phyloP scores from a whole-genome alignment of 2,329 filamentous ascomycete genomes.

The Knufia fluminis region DNA sequence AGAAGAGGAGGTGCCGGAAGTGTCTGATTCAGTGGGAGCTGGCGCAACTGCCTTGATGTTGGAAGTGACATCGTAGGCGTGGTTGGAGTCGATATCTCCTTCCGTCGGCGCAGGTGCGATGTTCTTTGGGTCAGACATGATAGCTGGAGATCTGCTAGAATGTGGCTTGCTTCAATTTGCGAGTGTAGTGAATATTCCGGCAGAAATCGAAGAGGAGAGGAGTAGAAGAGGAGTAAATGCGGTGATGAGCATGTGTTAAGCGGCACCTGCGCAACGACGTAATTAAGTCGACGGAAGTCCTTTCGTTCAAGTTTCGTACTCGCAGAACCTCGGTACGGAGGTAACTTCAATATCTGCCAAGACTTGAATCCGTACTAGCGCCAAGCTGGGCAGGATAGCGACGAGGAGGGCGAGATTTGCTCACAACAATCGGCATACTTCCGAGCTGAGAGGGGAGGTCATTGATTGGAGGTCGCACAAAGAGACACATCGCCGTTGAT shows the following conservation, averaged over 20 bases:
- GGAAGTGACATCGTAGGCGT: conserved; percentile 72
- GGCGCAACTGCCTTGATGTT: conserved; percentile 2
- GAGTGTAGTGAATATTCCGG: background rate
- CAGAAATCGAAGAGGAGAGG: background rate
- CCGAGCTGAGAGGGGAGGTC: too few species aligned
- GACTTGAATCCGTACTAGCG: too few species aligned
- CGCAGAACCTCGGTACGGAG: background rate
- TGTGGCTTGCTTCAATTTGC: background rate
- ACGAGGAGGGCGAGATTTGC: too few species aligned
- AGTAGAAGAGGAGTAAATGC: background rate
- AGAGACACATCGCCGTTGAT: too few species aligned
- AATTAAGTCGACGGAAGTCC: too few species aligned
- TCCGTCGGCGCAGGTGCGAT: conserved; percentile 8
- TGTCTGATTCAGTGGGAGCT: conserved; percentile 4
- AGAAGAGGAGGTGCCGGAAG: conserved; percentile 5
- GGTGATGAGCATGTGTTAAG: background rate
- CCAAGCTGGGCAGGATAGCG: too few species aligned
- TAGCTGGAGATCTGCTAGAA: too few species aligned
- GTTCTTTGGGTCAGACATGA: conserved; percentile 40
- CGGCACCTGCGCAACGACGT: too few species aligned
- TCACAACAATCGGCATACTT: too few species aligned
- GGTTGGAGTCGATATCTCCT: conserved; percentile 29
- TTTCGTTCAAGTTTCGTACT: too few species aligned
- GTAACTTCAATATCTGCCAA: too few species aligned
- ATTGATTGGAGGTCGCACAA: too few species aligned